phyloP scores from a whole-genome alignment of 2,329 filamentous ascomycete genomes.

The Nemania bipapillata region DNA sequence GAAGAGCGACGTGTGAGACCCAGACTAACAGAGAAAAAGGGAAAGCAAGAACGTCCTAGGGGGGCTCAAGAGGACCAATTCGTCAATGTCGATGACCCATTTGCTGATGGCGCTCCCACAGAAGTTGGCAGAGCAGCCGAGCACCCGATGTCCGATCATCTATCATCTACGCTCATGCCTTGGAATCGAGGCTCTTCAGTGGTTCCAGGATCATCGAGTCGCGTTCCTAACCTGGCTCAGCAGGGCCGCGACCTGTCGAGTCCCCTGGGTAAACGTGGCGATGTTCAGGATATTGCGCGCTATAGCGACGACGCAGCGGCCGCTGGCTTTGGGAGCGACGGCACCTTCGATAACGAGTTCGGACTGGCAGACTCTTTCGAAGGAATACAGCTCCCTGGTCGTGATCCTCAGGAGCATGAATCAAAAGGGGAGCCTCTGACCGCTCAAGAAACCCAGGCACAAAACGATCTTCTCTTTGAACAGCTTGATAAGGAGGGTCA shows the following conservation, averaged over 20 bases:
- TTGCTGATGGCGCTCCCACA: conserved; percentile 35
- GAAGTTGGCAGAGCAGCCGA: conserved; percentile 64
- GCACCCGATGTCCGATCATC: conserved; percentile 73
- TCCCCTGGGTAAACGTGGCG: conserved; percentile 54
- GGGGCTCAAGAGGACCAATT: conserved; percentile 45
- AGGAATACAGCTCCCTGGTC: conserved; percentile 38
- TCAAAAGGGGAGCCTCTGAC: conserved; percentile 15
- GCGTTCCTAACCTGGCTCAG: conserved; percentile 55
- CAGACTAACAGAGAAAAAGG: conserved; percentile 47
- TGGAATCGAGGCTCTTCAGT: conserved; percentile 64
- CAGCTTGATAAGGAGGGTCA: conserved; percentile 58
- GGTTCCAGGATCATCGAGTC: conserved; percentile 60
- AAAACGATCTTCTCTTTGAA: conserved; percentile 40
- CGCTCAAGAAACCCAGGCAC: conserved; percentile 32
- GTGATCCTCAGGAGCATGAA: background rate
- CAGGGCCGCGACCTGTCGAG: conserved; percentile 57
- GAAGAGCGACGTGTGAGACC: conserved; percentile 55
- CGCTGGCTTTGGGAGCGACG: conserved; percentile 52
- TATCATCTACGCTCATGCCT: conserved; percentile 62
- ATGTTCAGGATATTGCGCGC: conserved; percentile 57
- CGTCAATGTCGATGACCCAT: conserved; percentile 37
- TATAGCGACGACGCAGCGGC: conserved; percentile 58
- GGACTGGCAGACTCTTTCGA: conserved; percentile 51
- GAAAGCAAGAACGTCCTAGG: conserved; percentile 34
- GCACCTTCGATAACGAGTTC: conserved; percentile 48